phyloP scores from a whole-genome alignment of 139 green algal genomes.

The Coelastrella sp. region DNA sequence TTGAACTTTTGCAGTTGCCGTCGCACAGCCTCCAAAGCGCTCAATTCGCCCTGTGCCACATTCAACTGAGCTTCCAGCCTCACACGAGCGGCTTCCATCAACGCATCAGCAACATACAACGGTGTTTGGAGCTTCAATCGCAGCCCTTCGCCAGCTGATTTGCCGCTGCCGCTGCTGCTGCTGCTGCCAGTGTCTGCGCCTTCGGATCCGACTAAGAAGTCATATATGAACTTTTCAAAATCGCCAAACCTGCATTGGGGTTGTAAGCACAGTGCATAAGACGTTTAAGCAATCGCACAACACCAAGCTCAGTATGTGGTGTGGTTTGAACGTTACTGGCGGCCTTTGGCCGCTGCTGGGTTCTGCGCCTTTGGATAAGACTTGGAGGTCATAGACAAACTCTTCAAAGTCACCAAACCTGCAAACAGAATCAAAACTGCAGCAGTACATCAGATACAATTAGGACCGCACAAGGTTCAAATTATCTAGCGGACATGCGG shows the following conservation, averaged over 20 bases:
- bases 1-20: conserved; percentile 82
- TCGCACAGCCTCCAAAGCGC: conserved; percentile 69
- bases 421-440: not conserved
- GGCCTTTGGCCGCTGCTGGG: conserved; percentile 78
- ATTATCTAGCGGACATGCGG: no score
- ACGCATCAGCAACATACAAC: conserved; percentile 87
- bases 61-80: conserved; percentile 67
- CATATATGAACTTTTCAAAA: conserved; percentile 83
- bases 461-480: not conserved
- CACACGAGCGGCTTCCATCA: conserved; percentile 77
- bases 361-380: conserved; percentile 20
- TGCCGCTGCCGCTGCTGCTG: conserved; percentile 75
- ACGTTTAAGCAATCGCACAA: no score
- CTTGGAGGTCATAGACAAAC: conserved; percentile 88
- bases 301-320: no score
- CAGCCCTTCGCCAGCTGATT: conserved; percentile 76
- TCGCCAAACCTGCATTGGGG: conserved; percentile 62
- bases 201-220: conserved; percentile 79
- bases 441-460: not conserved
- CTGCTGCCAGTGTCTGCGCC: conserved; percentile 56
- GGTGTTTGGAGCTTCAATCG: conserved; percentile 96
- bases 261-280: no score
- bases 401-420: conserved; percentile 80
- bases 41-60: conserved; percentile 56
- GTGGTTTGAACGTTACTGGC: no score